Evolutionary conservation across 176 grass and related monocot genomes (phyloP).

Genomic region (Hordeum marinum): DNA sequence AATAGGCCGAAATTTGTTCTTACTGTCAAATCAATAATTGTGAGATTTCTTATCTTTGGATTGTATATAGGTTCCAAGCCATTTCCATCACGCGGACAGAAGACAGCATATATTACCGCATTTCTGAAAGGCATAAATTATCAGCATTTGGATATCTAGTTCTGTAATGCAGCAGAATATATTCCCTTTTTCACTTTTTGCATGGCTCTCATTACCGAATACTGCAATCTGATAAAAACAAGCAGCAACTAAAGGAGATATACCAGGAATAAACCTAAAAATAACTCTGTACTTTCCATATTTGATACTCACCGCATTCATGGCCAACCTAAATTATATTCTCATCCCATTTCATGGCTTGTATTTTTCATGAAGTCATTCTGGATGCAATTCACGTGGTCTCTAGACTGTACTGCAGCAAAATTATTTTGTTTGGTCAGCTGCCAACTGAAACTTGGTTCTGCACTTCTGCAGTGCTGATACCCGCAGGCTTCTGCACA

Average conservation of each 20-base stretch:
- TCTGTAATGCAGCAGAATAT: conserved; percentile 2
- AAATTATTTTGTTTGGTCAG: not conserved
- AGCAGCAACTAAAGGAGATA: conserved; percentile 3
- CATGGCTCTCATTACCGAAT: not conserved
- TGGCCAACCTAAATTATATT: not conserved
- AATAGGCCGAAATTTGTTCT: conserved; percentile 15
- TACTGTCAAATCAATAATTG: not conserved
- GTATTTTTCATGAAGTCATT: not conserved
- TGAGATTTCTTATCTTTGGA: conserved; percentile 23
- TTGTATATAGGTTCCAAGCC: conserved; percentile 11
- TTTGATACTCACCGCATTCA: not conserved
- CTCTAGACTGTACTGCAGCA: not conserved
- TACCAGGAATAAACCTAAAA: conserved; percentile 21
- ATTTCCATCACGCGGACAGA: not conserved
- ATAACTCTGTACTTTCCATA: not conserved
- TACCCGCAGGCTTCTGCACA: not conserved
- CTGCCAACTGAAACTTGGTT: not conserved
- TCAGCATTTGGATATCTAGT: conserved; percentile 13
- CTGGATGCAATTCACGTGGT: not conserved
- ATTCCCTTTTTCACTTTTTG: not conserved
- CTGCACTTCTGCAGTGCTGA: not conserved
- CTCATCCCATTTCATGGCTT: not conserved
- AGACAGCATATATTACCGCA: conserved; percentile 10
- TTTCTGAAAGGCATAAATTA: not conserved
- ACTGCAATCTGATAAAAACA: not conserved